Percentiles rank a stretch among this genome's conserved stretches.
Evolutionary conservation across 768 basidiomycete species (phyloP).

Genomic region (Gymnopilus junonius): DNA sequence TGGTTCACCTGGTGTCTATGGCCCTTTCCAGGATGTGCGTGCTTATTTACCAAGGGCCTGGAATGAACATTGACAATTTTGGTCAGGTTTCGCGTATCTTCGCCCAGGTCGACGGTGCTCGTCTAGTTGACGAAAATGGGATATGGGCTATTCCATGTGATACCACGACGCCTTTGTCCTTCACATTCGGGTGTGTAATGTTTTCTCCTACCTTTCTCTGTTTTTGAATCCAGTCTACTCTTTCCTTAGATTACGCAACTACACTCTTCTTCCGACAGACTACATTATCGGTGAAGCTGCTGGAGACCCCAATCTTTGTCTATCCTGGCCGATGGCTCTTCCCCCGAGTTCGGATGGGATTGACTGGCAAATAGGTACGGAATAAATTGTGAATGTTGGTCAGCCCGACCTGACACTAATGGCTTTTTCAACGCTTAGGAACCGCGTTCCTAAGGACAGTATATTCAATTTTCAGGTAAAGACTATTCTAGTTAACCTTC

Average conservation of each 20-base stretch:
- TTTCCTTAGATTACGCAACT: constrained; percentile 46
- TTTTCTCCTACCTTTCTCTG: not conserved
- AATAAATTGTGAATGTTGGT: too few relatives aligned
- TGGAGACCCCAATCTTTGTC: constrained; percentile 67
- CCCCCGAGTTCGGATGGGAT: constrained; percentile 74
- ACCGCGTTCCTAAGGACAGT: constrained; percentile 74
- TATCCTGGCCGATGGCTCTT: constrained; percentile 74
- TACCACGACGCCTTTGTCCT: constrained; percentile 57
- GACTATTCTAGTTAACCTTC: not conserved
- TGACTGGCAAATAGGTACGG: constrained; percentile 80
- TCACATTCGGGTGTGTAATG: constrained; percentile 66
- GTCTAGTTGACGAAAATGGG: constrained; percentile 72
- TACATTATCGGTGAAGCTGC: constrained; percentile 74
- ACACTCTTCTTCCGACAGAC: constrained; percentile 73
- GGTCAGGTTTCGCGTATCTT: constrained; percentile 69
- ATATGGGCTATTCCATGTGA: constrained; percentile 82
- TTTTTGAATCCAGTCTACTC: not conserved
- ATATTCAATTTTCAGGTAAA: constrained; percentile 78
- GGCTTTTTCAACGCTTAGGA: constrained; percentile 37
- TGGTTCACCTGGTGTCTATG: constrained; percentile 72
- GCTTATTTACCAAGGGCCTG: not conserved
- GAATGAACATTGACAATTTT: not conserved
- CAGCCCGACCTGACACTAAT: not conserved
- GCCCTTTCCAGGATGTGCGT: constrained; percentile 77
- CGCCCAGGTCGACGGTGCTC: constrained; percentile 59